These are phyloP conservation scores for Sporothrix dimorphospora DNA, from an alignment of 2,329 filamentous ascomycete genomes.

Conservation along the genomic window DNA sequence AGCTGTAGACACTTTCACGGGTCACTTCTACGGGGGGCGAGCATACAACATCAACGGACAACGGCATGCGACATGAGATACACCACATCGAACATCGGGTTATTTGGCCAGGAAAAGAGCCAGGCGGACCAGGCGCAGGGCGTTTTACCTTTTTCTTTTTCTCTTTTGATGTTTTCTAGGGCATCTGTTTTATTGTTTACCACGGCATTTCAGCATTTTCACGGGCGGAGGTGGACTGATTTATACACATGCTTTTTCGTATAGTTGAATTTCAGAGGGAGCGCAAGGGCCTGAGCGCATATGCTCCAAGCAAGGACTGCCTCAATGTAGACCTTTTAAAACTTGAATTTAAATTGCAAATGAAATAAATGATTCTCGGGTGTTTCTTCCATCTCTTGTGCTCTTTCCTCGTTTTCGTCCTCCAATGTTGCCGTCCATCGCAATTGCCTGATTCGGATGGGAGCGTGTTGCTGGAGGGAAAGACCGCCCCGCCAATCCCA, in stretches of 20 bases:
- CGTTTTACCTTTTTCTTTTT: slow-evolving; percentile 7
- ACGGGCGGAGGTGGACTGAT: not conserved
- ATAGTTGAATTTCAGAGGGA: not conserved
- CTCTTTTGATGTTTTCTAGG: not conserved
- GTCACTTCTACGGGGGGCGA: not conserved
- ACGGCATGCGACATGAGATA: slow-evolving; percentile 7
- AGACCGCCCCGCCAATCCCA: slow-evolving; percentile 8
- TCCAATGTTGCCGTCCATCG: not conserved
- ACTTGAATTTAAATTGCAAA: not conserved
- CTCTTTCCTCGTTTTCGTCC: not conserved
- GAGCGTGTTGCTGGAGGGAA: not conserved
- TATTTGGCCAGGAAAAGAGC: slow-evolving; percentile 18
- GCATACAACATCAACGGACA: not conserved
- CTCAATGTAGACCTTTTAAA: not conserved
- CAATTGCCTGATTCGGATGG: slow-evolving; percentile 7
- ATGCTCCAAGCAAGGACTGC: not conserved
- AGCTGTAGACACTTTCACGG: slow-evolving; percentile 58
- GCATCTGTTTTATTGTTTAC: not conserved
- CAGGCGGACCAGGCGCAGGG: slow-evolving; percentile 18
- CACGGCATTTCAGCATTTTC: slow-evolving; percentile 1
- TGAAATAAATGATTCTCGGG: not conserved
- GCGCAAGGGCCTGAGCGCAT: not conserved
- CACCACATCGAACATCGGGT: not conserved
- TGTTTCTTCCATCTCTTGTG: not conserved
- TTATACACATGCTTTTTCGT: not conserved